These are phyloP conservation scores for Cladophialophora chaetospira DNA, from an alignment of 2,329 filamentous ascomycete species.

Conservation along the genomic window DNA sequence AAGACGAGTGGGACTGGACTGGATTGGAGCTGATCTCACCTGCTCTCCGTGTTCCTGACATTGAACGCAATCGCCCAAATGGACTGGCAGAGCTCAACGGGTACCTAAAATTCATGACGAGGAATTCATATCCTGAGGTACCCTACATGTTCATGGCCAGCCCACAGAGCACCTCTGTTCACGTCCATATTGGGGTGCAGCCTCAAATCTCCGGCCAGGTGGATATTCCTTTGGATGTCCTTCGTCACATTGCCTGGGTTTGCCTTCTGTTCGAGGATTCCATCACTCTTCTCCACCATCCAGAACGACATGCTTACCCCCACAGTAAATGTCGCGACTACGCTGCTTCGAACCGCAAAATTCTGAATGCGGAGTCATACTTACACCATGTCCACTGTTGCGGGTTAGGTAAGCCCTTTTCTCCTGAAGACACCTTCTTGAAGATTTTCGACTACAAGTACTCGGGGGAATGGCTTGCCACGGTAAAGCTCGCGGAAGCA, in stretches of 20 bases:
- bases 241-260: constrained; percentile 23
- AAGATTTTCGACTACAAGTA: constrained; percentile 9
- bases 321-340: constrained; percentile 1
- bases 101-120: neutral
- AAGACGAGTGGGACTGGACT: neutral
- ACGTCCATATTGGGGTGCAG: constrained; percentile 1
- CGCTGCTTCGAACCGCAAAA: neutral
- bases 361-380: neutral
- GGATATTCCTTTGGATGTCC: neutral
- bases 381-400: neutral
- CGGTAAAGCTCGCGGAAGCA: neutral
- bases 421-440: constrained; percentile 4
- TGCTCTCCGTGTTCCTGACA: neutral
- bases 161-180: neutral
- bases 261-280: constrained; percentile 17
- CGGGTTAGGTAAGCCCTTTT: neutral
- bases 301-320: constrained; percentile 11
- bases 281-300: constrained; percentile 22
- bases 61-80: neutral
- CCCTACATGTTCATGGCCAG: neutral
- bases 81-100: neutral
- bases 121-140: neutral
- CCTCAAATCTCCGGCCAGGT: neutral
- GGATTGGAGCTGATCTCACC: constrained; percentile 12
- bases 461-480: neutral